Percentiles rank a stretch among this genome's conserved stretches.
These are phyloP conservation scores for Crithidia brevicula DNA, from an alignment of 208 protist species.

Conservation along the genomic window DNA sequence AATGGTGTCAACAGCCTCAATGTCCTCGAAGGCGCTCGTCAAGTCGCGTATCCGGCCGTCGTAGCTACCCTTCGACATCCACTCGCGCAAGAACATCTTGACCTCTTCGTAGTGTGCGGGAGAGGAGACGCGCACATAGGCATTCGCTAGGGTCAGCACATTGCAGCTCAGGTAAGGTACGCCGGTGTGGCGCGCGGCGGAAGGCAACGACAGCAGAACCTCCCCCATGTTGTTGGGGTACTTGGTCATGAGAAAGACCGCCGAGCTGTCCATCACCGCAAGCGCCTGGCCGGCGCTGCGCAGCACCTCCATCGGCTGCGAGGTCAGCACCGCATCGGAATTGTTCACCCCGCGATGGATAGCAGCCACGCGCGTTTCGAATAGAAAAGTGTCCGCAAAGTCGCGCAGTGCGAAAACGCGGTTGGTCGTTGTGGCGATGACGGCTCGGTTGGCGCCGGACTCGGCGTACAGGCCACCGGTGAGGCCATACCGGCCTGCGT, in stretches of 20 bases:
- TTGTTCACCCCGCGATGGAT: conserved; percentile 11
- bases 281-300: not conserved
- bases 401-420: conserved; percentile 20
- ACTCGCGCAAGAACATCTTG: conserved; percentile 7
- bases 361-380: not conserved
- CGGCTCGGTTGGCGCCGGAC: conserved; percentile 10
- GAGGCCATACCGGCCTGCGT: conserved; percentile 36
- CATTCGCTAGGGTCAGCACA: not conserved
- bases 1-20: conserved; percentile 50
- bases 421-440: conserved; percentile 42
- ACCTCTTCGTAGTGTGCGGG: conserved; percentile 18
- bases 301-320: not conserved
- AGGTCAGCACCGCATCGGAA: not conserved
- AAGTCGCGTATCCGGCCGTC: conserved; percentile 21
- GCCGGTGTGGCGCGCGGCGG: conserved; percentile 5
- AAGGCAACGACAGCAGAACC: conserved; percentile 27
- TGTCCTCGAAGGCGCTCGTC: conserved; percentile 25
- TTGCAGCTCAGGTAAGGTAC: conserved; percentile 34
- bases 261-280: conserved; percentile 40
- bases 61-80: conserved; percentile 6
- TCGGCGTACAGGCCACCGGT: conserved; percentile 38
- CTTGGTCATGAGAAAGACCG: conserved; percentile 48
- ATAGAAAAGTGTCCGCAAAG: conserved; percentile 16
- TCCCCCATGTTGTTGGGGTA: conserved; percentile 46
- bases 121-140: conserved; percentile 28